phyloP scores from a whole-genome alignment of 2,329 filamentous ascomycete species.

The Pseudomassariella vexata region DNA sequence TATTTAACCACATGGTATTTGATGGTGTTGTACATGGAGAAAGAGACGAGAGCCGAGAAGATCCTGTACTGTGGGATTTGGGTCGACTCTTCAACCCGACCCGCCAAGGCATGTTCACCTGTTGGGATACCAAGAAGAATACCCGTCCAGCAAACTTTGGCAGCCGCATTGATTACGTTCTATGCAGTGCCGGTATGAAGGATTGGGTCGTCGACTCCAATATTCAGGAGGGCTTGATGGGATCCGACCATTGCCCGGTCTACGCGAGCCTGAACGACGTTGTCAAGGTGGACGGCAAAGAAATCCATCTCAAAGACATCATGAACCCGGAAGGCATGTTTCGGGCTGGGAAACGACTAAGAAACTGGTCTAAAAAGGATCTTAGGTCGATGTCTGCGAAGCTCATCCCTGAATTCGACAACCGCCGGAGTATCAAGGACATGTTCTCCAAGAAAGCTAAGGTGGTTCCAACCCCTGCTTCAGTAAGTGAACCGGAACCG shows the following conservation, averaged over 20 bases:
- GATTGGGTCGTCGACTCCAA: conserved; percentile 75
- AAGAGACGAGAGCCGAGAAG: conserved; percentile 63
- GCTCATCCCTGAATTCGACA: conserved; percentile 82
- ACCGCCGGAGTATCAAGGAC: conserved; percentile 78
- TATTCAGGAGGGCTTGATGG: conserved; percentile 90
- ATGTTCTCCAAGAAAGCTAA: conserved; percentile 71
- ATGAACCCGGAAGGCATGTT: conserved; percentile 76
- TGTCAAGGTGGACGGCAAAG: conserved; percentile 43
- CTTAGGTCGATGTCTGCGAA: conserved; percentile 72
- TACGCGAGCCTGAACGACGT: conserved; percentile 67
- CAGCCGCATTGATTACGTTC: conserved; percentile 86
- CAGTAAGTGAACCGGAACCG: conserved; percentile 3
- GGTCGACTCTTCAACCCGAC: conserved; percentile 74
- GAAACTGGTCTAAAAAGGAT: conserved; percentile 62
- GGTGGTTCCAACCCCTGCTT: conserved; percentile 10
- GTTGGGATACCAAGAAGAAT: conserved; percentile 93
- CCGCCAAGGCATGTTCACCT: conserved; percentile 90
- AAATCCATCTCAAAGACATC: conserved; percentile 59
- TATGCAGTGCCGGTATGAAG: conserved; percentile 75
- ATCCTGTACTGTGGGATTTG: conserved; percentile 74
- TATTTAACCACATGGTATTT: conserved; percentile 82
- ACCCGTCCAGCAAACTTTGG: conserved; percentile 94
- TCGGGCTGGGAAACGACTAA: conserved; percentile 55
- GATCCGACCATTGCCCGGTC: conserved; percentile 94
- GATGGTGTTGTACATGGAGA: conserved; percentile 62